These are phyloP conservation scores for Citrus trifoliata DNA, from an alignment of 345 rosid genomes.

Conservation along the genomic window DNA sequence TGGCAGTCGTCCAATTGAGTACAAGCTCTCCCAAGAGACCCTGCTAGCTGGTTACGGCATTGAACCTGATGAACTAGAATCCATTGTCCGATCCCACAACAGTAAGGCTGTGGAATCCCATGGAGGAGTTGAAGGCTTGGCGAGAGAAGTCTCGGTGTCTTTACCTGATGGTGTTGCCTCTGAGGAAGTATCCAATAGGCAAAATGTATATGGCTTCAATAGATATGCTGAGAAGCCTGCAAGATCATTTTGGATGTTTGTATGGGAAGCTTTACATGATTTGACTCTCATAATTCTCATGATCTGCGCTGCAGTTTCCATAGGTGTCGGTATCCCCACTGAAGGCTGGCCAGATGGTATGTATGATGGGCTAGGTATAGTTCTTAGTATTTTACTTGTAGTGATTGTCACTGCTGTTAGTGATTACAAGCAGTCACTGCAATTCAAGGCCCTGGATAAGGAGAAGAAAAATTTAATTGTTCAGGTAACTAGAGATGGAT, in stretches of 20 bases:
- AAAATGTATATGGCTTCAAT: constrained; percentile 53
- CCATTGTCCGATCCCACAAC: constrained; percentile 34
- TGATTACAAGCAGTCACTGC: constrained; percentile 34
- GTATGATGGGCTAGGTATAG: constrained; percentile 43
- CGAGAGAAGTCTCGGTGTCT: constrained; percentile 32
- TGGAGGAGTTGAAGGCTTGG: constrained; percentile 43
- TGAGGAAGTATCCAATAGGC: constrained; percentile 44
- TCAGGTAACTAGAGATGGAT: constrained; percentile 36
- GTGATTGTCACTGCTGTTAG: constrained; percentile 31
- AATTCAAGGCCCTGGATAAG: constrained; percentile 32
- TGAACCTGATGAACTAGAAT: constrained; percentile 38
- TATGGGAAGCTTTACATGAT: constrained; percentile 52
- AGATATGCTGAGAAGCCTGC: constrained; percentile 57
- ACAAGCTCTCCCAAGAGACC: constrained; percentile 32
- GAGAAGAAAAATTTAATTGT: constrained; percentile 29
- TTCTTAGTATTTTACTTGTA: constrained; percentile 27
- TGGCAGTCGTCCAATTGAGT: constrained; percentile 24
- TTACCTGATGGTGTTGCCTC: constrained; percentile 45
- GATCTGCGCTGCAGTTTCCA: constrained; percentile 35
- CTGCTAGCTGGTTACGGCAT: constrained; percentile 37
- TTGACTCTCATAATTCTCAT: constrained; percentile 46
- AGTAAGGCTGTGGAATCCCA: constrained; percentile 22
- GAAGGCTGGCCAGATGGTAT: constrained; percentile 50
- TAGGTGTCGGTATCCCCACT: constrained; percentile 29
- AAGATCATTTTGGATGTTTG: constrained; percentile 41